Percentiles rank a stretch among this genome's conserved stretches.
These are phyloP conservation scores for Mycena venus DNA, from an alignment of 768 basidiomycete genomes.

Conservation along the genomic window DNA sequence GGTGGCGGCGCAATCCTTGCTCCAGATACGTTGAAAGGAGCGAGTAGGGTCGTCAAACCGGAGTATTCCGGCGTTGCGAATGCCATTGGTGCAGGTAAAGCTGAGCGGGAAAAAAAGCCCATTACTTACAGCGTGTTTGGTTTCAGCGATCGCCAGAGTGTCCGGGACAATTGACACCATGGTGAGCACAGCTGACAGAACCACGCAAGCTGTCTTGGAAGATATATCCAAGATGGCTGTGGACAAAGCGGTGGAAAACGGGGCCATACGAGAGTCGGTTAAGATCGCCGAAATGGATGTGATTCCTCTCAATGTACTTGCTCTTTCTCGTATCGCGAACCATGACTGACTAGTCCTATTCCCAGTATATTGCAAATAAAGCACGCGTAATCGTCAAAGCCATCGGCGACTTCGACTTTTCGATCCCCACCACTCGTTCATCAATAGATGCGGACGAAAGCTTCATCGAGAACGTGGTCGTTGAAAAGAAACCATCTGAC, in stretches of 20 bases:
- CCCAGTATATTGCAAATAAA: conserved; percentile 55
- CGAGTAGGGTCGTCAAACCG: conserved; percentile 62
- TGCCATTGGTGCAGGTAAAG: conserved; percentile 56
- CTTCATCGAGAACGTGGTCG: background rate
- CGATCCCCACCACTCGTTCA: conserved; percentile 1
- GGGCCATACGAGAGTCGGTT: conserved; percentile 55
- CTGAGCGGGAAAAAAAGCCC: background rate
- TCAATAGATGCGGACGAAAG: background rate
- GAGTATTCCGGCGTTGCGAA: conserved; percentile 68
- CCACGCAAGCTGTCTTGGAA: conserved; percentile 45
- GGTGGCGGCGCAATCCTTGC: conserved; percentile 71
- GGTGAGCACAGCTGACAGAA: conserved; percentile 45
- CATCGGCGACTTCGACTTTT: conserved; percentile 58
- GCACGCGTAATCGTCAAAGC: conserved; percentile 68
- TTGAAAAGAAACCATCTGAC: conserved; percentile 10
- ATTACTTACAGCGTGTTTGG: background rate
- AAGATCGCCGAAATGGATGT: conserved; percentile 64
- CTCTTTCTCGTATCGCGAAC: background rate
- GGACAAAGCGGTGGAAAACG: conserved; percentile 55
- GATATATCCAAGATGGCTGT: conserved; percentile 52
- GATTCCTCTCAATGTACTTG: conserved; percentile 59
- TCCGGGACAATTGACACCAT: conserved; percentile 56
- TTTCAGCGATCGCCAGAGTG: conserved; percentile 47
- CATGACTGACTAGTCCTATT: background rate
- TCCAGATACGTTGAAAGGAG: conserved; percentile 61